Evolutionary conservation across 2,329 filamentous ascomycete genomes (phyloP), one percentile per base, ranked within the genome.

Genomic region (Colletotrichum sp.): DNA sequence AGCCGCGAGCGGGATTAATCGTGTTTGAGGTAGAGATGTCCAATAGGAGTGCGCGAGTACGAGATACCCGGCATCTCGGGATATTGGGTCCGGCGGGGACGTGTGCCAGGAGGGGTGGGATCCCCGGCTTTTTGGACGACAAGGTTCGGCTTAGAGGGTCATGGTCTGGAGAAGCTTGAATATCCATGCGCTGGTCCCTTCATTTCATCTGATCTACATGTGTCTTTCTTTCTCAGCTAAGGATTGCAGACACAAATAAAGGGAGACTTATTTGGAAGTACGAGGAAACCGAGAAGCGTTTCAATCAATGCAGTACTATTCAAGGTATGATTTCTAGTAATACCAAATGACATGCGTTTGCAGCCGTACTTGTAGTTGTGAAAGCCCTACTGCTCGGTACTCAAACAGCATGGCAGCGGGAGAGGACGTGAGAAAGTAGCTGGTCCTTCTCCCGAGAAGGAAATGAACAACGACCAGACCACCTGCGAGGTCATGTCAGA

Each of bases 321-420:
- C 5, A 21, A 48, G 1, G n/a, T 4, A 21, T 7, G n/a, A 3
- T n/a, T 21, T 48, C 43, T 48, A 48, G n/a, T 1, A 21, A 13
- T 21, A 7, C 5, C 10, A 48, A 13, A n/a, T 7, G 5, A 48
- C 0, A 48, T 3, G 9, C 38, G 1, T n/a, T 48, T 12, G 3
- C 9, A 48, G 38, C 18, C 38, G 0, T n/a, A 6, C 9, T 48
- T 0, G 9, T 48, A 48, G 5, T 6, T 48, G 0, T 10, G 1
- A 52, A 52, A 13, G n/a, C 10, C 43, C 4, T 21, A 2, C n/a
- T 52, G 43, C n/a, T 7, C 16, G n/a, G n/a, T 4, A 13, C n/a
- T 21, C n/a, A 13, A 52, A 52, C 5, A 21, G n/a, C n/a, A 7
- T 3, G 10, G 4, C n/a, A 52, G n/a, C 0, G n/a, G 43, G 4